Conservation (phyloP, 2,329 filamentous ascomycete species). For the Trichoderma afroharzianum region DNA sequence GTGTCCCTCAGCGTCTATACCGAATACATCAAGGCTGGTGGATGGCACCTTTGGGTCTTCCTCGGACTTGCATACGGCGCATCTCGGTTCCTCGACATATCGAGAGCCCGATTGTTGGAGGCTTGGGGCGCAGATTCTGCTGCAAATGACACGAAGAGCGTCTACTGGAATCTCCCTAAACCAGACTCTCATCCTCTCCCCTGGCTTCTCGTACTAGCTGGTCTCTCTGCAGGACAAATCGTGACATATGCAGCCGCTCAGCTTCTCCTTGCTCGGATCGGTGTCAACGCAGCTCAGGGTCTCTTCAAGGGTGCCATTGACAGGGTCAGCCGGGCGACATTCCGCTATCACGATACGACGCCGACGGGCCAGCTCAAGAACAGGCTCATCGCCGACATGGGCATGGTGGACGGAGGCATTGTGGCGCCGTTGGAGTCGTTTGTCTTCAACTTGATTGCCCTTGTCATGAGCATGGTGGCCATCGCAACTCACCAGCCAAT, state of each 20-base stretch:
- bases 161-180: conserved; percentile 47
- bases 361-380: conserved; percentile 91
- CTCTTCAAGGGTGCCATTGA: conserved; percentile 72
- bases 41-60: conserved; percentile 66
- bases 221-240: conserved; percentile 60
- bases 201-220: conserved; percentile 70
- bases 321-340: conserved; percentile 73
- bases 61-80: conserved; percentile 60
- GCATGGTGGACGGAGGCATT: conserved; percentile 84
- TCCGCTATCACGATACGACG: conserved; percentile 88
- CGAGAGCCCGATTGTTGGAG: conserved; percentile 77
- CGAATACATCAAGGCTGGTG: conserved; percentile 80
- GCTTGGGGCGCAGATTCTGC: conserved; percentile 68
- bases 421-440: conserved; percentile 69
- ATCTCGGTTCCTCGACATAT: conserved; percentile 62
- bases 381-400: conserved; percentile 83
- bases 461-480: conserved; percentile 68
- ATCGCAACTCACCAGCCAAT: conserved; percentile 75
- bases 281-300: conserved; percentile 71
- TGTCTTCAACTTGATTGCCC: conserved; percentile 66
- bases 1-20: conserved; percentile 76
- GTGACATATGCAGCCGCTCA: conserved; percentile 59
- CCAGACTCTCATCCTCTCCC: conserved; percentile 65
- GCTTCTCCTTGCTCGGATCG: conserved; percentile 68
- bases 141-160: neutral